Evolutionary conservation across 306 rosid species (phyloP), one percentile per base, ranked within the genome.

Genomic region (Mimosa bimucronata): DNA sequence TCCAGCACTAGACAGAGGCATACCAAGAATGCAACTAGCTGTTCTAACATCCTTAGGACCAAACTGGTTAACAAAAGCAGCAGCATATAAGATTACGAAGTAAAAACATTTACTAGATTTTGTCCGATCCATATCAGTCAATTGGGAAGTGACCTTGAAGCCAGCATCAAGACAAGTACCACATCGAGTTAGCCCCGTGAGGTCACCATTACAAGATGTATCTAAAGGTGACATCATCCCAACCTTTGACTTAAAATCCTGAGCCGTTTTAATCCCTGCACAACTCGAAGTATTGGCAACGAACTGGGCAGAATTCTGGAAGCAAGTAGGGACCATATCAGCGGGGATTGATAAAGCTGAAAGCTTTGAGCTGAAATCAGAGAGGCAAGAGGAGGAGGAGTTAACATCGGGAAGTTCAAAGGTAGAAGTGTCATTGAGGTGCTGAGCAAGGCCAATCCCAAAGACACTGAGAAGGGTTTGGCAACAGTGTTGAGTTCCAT

Each of bases 401-500:
- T 50, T 50, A 16, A 38, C 29, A 52, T 89, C 79, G 1, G 91
- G 87, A 15, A 94, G 88, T 57, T 87, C 88, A 31, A 94, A 94
- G 3, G 16, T 6, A 10, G 84, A 80, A 19, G 96, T 88, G 18
- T 80, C 83, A 66, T 80, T 89, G 85, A 94, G 97, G 69, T 80
- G 89, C 53, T 89, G 87, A 1, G 96, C 87, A 4, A 90, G 79
- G 3, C 96, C 98, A 5, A 94, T 71, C 46, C 91, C 96, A 5
- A 90, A 21, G 80, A 91, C 82, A 79, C 94, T 83, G 16, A 84
- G 85, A 18, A 94, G 92, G 11, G 94, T 30, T 71, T 85, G 90
- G 81, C 98, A 94, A 62, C 98, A 94, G 16, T 83, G 88, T 1
- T 52, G 25, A 2, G 71, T 30, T 70, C 57, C 74, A 29, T 57